A percentile compares a stretch with the other conserved stretches of the same genome.
Evolutionary conservation across 345 rosid genomes (phyloP).

Genomic region (Erodium maritimum): DNA sequence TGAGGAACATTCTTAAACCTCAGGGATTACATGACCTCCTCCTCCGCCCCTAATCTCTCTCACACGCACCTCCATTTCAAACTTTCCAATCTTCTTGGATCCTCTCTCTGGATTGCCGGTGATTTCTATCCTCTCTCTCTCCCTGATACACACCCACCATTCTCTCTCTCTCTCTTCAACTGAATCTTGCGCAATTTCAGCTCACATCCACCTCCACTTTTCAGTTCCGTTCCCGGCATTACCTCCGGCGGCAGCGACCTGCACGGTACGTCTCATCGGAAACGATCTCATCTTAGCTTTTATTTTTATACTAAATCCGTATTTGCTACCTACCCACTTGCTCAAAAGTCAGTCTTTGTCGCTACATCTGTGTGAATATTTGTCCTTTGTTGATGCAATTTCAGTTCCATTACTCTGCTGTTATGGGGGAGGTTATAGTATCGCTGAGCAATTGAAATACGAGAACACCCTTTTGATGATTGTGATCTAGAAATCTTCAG

Average conservation of each 20-base stretch:
- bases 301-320: too few relatives aligned
- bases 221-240: neutral
- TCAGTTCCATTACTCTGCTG: neutral
- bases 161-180: neutral
- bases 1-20: neutral
- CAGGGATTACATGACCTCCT: neutral
- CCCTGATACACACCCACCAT: too few relatives aligned
- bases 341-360: too few relatives aligned
- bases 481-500: neutral
- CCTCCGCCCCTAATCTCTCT: neutral
- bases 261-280: neutral
- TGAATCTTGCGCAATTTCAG: neutral
- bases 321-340: too few relatives aligned
- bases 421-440: neutral
- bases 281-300: neutral
- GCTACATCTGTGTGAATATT: too few relatives aligned
- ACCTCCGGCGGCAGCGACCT: neutral
- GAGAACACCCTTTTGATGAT: neutral
- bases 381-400: neutral
- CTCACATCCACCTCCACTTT: neutral
- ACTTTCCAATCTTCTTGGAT: too few relatives aligned
- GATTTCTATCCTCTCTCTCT: too few relatives aligned
- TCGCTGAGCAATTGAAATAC: neutral
- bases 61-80: too few relatives aligned
- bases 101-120: too few relatives aligned